Evolutionary conservation across 768 basidiomycete genomes (phyloP), one percentile per base, ranked within the genome.

Genomic region (Hemileccinum rubropunctum): DNA sequence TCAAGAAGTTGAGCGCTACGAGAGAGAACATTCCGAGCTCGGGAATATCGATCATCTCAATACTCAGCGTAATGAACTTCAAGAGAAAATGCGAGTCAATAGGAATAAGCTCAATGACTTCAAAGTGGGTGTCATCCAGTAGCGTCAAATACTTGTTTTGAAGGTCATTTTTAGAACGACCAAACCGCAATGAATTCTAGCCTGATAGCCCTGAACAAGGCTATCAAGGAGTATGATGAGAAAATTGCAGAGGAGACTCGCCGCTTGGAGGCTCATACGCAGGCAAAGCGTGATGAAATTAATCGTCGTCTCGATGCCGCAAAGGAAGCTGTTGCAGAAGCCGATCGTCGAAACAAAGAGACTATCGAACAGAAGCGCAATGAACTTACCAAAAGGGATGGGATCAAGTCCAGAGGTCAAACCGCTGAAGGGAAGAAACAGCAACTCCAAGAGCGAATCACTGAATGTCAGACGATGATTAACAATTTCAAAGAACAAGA

Each of bases 261-360:
- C 27, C 80, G 76, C 36, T 73, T 80, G 69, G 82, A 73, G 51
- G 70, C 70, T 6, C 75, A 82, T 53, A 80, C 80, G 3, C 81
- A 86, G 56, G 78, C 71, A 12, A 84, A 83, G 59, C 82, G 80
- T 15, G 80, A 87, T 28, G 78, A 81, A 54, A 73, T 73, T 4
- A 75, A 79, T 39, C 67, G 68, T 18, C 75, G 78, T 59, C 71
- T 91, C 12, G 71, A 77, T 0, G 63, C 63, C 11, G 77, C 79
- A 15, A 76, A 73, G 42, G 64, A 68, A 6, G 66, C 61, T 4
- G 68, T 81, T 15, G 48, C 54, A 1, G 62, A 60, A 11, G 71
- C 74, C 13, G 78, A 85, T 47, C 54, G 59, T 51, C 54, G 42
- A 37, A 58, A 57, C 15, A 65, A 61, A 20, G 58, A 63, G 1